Evolutionary conservation across 352 stramenopile species (phyloP).

Genomic region (Globisporangium iwayamae): DNA sequence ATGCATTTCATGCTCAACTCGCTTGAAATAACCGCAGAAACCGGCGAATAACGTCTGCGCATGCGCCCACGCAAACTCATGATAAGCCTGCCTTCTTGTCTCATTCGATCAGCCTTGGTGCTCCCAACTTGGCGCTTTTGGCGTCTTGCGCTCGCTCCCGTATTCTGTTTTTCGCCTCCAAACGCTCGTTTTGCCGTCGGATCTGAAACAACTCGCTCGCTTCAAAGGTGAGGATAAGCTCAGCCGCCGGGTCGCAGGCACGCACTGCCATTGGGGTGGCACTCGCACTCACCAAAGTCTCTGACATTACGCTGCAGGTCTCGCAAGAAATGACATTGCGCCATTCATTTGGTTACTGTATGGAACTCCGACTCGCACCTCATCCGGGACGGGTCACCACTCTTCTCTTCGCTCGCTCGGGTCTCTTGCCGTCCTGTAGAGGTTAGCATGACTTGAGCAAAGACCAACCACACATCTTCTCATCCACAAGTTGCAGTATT

Average conservation of each 20-base stretch:
- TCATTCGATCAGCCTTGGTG: background rate
- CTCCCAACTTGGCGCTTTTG: background rate
- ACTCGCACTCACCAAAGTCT: background rate
- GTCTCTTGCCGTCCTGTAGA: background rate
- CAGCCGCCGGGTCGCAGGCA: conserved; percentile 2
- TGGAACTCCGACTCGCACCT: background rate
- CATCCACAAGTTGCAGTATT: background rate
- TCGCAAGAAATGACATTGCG: background rate
- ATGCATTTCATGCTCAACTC: background rate
- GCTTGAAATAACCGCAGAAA: conserved; percentile 6
- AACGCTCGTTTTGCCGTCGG: background rate
- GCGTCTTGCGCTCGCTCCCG: conserved; percentile 1
- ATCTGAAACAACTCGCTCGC: background rate
- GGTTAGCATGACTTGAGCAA: background rate
- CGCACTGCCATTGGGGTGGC: background rate
- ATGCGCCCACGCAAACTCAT: background rate
- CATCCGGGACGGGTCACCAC: background rate
- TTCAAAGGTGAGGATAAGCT: background rate
- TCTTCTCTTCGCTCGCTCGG: background rate
- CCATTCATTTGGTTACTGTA: background rate
- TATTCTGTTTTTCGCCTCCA: background rate
- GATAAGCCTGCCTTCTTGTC: background rate
- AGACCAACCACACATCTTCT: background rate
- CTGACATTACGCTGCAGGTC: background rate
- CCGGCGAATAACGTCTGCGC: conserved; percentile 9